Percentiles rank a stretch among this genome's conserved stretches.
phyloP scores from a whole-genome alignment of 164 flowering plant genomes.

The Kalanchoe fedtschenkoi region DNA sequence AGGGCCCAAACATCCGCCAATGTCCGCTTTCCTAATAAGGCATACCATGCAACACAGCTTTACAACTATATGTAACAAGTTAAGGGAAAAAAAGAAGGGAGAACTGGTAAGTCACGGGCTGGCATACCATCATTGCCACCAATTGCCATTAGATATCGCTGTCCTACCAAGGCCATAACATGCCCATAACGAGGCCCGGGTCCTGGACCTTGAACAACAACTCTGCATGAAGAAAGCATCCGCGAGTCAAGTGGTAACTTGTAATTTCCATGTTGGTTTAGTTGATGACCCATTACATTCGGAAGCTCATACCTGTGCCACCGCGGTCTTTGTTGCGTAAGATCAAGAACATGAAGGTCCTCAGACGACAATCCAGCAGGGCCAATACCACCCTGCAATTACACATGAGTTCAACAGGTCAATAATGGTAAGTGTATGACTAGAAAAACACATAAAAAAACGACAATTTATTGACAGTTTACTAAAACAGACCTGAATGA shows the following conservation, averaged over 20 bases:
- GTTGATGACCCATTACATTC: neutral
- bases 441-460: neutral
- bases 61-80: neutral
- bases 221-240: conserved; percentile 34
- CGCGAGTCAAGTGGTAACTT: neutral
- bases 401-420: neutral
- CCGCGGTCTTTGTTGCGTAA: conserved; percentile 88
- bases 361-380: conserved; percentile 99
- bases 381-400: conserved; percentile 92
- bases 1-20: conserved; percentile 99
- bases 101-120: conserved; percentile 8
- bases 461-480: neutral
- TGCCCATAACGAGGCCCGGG: conserved; percentile 99
- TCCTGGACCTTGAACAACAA: conserved; percentile 97
- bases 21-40: conserved; percentile 71
- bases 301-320: conserved; percentile 75
- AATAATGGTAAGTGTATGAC: neutral
- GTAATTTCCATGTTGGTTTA: neutral
- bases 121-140: conserved; percentile 94
- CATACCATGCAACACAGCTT: conserved; percentile 9
- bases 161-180: conserved; percentile 99
- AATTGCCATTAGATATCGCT: conserved; percentile 94
- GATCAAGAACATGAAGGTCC: conserved; percentile 98
- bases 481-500: conserved; percentile 68
- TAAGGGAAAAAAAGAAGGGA: neutral